Evolutionary conservation across 805 yeast genomes (phyloP).

Genomic region (Pichia exigua): DNA sequence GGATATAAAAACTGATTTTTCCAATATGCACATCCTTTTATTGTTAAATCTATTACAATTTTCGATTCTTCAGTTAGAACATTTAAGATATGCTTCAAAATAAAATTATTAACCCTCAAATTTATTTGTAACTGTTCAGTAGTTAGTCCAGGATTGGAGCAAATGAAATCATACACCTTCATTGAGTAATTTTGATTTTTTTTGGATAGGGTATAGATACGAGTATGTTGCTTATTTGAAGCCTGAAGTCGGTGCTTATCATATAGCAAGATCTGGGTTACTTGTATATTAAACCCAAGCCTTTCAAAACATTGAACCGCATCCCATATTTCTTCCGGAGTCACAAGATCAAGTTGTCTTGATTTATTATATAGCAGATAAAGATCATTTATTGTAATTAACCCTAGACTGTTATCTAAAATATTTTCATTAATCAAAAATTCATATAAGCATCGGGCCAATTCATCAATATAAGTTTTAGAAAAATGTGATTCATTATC

Average conservation of each 20-base stretch:
- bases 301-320: conserved; percentile 51
- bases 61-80: conserved; percentile 9
- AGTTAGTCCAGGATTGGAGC: conserved; percentile 20
- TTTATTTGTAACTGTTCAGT: conserved; percentile 23
- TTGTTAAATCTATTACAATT: neutral
- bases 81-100: conserved; percentile 23
- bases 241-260: neutral
- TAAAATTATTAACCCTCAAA: conserved; percentile 24
- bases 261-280: neutral
- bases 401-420: conserved; percentile 46
- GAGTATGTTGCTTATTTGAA: neutral
- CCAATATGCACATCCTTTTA: neutral
- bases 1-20: neutral
- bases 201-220: conserved; percentile 23
- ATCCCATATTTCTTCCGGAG: conserved; percentile 58
- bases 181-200: conserved; percentile 17
- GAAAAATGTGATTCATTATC: conserved; percentile 14
- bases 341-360: conserved; percentile 57
- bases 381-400: conserved; percentile 54
- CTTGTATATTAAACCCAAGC: conserved; percentile 25
- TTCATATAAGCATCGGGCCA: conserved; percentile 74
- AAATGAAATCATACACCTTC: conserved; percentile 16
- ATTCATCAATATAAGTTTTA: conserved; percentile 41
- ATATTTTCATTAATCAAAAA: conserved; percentile 42
- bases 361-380: conserved; percentile 59